A percentile compares a stretch with the other conserved stretches of the same genome.
Conservation (phyloP, 306 rosid genomes). For the Cucumis cinereus region DNA sequence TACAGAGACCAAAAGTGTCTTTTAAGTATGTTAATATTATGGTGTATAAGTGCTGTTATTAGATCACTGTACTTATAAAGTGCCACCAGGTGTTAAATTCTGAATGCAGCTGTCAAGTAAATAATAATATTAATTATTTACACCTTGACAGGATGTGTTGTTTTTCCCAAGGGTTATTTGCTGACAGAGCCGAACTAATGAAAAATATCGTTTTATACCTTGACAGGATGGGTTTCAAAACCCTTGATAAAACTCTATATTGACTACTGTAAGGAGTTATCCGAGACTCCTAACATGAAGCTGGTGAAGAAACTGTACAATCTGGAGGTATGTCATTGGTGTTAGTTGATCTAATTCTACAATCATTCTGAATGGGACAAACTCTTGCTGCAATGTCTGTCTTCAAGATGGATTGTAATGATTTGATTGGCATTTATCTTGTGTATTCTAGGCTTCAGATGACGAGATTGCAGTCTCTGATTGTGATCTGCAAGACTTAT, state of each 20-base stretch:
- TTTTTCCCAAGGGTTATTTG: not conserved
- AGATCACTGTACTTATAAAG: not conserved
- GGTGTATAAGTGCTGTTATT: not conserved
- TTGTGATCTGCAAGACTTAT: conserved; percentile 82
- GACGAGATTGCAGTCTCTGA: conserved; percentile 74
- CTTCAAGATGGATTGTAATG: conserved; percentile 4
- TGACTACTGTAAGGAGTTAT: conserved; percentile 58
- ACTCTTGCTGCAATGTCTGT: not conserved
- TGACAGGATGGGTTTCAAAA: conserved; percentile 75
- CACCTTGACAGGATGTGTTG: not conserved
- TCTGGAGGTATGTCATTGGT: conserved; percentile 46
- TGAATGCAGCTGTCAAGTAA: not conserved
- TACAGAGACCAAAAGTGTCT: not conserved
- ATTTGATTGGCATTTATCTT: conserved; percentile 10
- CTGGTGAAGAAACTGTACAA: conserved; percentile 75
- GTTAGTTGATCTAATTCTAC: not conserved
- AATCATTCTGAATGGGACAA: conserved; percentile 8
- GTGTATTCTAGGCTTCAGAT: conserved; percentile 59
- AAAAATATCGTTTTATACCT: conserved; percentile 5
- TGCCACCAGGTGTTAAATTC: not conserved
- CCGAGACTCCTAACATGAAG: conserved; percentile 61
- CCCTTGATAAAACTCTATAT: conserved; percentile 65
- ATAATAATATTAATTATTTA: not conserved
- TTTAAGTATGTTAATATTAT: not conserved
- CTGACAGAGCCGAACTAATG: not conserved